phyloP scores from a whole-genome alignment of 805 yeast genomes.

The Yamadazyma laniorum region DNA sequence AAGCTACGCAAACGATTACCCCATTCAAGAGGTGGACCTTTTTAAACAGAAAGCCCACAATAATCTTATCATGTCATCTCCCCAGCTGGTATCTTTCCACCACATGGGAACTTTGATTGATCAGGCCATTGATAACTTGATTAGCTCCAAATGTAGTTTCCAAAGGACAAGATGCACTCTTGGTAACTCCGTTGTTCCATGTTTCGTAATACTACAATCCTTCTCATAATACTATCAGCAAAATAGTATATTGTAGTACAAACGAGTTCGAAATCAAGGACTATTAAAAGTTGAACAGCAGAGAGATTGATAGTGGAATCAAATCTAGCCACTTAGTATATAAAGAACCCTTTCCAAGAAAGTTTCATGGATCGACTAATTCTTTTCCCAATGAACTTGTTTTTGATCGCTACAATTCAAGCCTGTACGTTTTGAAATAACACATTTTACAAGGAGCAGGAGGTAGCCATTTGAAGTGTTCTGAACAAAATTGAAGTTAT shows the following conservation, averaged over 20 bases:
- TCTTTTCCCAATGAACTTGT: too few relatives aligned
- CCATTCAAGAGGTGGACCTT: constrained; percentile 78
- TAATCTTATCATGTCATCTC: constrained; percentile 70
- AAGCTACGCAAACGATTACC: constrained; percentile 63
- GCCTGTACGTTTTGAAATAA: too few relatives aligned
- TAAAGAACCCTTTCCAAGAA: too few relatives aligned
- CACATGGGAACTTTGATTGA: constrained; percentile 68
- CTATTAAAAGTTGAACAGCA: constrained; percentile 59
- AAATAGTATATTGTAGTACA: constrained; percentile 53
- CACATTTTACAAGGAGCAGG: too few relatives aligned
- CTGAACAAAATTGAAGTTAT: too few relatives aligned
- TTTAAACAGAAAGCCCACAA: constrained; percentile 66
- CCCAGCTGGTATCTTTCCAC: constrained; percentile 54
- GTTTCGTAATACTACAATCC: constrained; percentile 90
- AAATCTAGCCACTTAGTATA: too few relatives aligned
- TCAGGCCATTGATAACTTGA: constrained; percentile 60
- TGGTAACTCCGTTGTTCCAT: constrained; percentile 78
- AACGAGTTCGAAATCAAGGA: constrained; percentile 53
- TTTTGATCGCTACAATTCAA: too few relatives aligned
- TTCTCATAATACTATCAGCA: constrained; percentile 84
- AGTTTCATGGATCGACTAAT: too few relatives aligned
- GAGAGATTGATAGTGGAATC: too few relatives aligned
- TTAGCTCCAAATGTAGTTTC: constrained; percentile 66
- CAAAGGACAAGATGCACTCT: constrained; percentile 44
- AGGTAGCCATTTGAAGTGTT: too few relatives aligned